phyloP scores from a whole-genome alignment of 2,329 filamentous ascomycete genomes.

The Epicoccum nigrum region DNA sequence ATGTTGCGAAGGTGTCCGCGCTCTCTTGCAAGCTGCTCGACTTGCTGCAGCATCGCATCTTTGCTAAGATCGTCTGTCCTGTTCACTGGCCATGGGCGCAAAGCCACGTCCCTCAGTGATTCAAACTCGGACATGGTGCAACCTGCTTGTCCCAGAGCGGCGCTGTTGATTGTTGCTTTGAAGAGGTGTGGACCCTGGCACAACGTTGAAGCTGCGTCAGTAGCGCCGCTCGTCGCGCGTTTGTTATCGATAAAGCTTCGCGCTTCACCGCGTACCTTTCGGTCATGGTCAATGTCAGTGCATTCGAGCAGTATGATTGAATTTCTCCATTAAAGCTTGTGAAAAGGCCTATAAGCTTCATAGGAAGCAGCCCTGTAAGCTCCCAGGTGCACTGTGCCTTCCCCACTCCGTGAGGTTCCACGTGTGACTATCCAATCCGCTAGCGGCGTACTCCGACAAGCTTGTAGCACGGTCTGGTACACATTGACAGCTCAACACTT shows the following conservation, averaged over 20 bases:
- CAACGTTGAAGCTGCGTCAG: constrained; percentile 22
- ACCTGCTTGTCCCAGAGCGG: background rate
- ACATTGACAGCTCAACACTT: constrained; percentile 25
- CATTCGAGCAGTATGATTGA: too few relatives aligned
- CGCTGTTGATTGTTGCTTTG: constrained; percentile 2
- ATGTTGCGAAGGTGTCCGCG: constrained; percentile 83
- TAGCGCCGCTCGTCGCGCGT: constrained; percentile 15
- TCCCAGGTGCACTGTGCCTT: background rate
- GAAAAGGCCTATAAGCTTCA: too few relatives aligned
- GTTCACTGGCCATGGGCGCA: constrained; percentile 66
- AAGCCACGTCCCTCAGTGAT: constrained; percentile 56
- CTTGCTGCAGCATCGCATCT: constrained; percentile 68
- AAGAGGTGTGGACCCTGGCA: constrained; percentile 24
- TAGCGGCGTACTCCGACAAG: constrained; percentile 34
- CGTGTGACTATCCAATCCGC: constrained; percentile 23
- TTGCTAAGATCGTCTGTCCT: constrained; percentile 60
- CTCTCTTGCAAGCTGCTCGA: constrained; percentile 77
- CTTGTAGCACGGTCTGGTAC: constrained; percentile 24
- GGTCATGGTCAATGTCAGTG: too few relatives aligned
- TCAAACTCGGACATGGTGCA: constrained; percentile 32
- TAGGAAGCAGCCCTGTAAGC: background rate
- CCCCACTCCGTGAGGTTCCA: constrained; percentile 19
- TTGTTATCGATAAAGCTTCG: constrained; percentile 34
- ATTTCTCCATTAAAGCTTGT: too few relatives aligned
- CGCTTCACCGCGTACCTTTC: constrained; percentile 6